Percentiles rank a stretch among this genome's conserved stretches.
Evolutionary conservation across 345 rosid species (phyloP).

Genomic region (Rhizophora mangle): DNA sequence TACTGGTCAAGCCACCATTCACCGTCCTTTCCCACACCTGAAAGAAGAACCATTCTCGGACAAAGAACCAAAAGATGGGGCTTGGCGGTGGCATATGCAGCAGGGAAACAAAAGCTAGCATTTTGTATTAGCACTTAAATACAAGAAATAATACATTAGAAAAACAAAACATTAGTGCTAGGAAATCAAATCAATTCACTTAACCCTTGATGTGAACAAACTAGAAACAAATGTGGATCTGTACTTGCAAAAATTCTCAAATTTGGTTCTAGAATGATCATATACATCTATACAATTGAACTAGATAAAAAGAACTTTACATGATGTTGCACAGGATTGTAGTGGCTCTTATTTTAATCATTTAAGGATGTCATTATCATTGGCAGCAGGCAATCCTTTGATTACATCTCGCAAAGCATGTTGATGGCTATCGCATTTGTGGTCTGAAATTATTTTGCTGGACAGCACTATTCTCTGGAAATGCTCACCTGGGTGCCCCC

Average conservation of each 20-base stretch:
- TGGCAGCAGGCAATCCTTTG: conserved; percentile 59
- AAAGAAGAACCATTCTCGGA: background rate
- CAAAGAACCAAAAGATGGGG: background rate
- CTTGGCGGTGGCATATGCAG: too few species aligned
- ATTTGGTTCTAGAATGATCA: background rate
- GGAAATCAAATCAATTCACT: too few species aligned
- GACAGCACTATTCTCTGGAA: conserved; percentile 83
- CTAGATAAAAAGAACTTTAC: background rate
- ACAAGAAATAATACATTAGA: too few species aligned
- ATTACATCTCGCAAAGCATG: conserved; percentile 80
- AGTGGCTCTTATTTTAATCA: background rate
- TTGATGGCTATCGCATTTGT: conserved; percentile 87
- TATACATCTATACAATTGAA: background rate
- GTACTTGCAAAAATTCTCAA: background rate
- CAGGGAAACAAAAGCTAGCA: too few species aligned
- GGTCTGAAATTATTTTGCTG: conserved; percentile 76
- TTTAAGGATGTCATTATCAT: conserved; percentile 44
- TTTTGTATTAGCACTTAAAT: too few species aligned
- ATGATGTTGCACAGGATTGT: background rate
- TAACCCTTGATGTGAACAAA: too few species aligned
- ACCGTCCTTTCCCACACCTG: background rate
- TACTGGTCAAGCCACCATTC: background rate
- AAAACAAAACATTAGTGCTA: too few species aligned
- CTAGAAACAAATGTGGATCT: background rate
- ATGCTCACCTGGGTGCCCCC: conserved; percentile 78